Evolutionary conservation across 116 monocot species (phyloP), one percentile per base, ranked within the genome.

Genomic region (Papilionanthe hybrid): DNA sequence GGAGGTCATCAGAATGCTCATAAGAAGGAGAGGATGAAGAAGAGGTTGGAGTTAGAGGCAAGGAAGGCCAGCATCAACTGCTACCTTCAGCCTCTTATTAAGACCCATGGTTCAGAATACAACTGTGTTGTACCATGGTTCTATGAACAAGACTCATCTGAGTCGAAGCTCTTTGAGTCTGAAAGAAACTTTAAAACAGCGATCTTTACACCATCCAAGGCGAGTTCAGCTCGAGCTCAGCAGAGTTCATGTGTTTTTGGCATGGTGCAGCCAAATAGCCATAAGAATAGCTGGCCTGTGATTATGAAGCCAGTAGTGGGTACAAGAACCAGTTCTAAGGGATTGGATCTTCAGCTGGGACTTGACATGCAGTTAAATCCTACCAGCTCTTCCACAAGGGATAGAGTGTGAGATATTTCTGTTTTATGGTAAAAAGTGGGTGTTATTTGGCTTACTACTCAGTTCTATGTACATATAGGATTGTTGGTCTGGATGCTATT

Each of bases 1-100:
- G 89, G 94, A n/a, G 93, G 91, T 15, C 94, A 94, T 77, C 94
- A 91, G 79, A 94, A 94, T 79, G 90, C 94, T 5, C 91, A 94
- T 83, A 94, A 91, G 85, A 89, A 90, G 82, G 94, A 91, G 81
- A 86, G 89, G 76, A 80, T 92, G 90, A 90, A 87, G 88, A 92
- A 88, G 78, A 84, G 90, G 78, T 30, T 90, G 43, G 88, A 92
- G 77, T 42, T 92, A 47, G 88, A 92, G 76, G 79, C 91, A 4
- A 78, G 81, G 74, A 94, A 85, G 50, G 80, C 83, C 3, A 79
- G 83, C 20, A 81, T 82, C 77, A 37, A 81, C 42, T 86, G 79
- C 63, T 90, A 88, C 78, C 83, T 91, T 29, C 87, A 88, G 77
- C 91, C 91, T 43, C 78, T 91, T n/a, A 79, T 89, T 80, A 82